These are phyloP conservation scores for Phyllosticta citrichinensis DNA, from an alignment of 2,329 filamentous ascomycete genomes.

Conservation along the genomic window DNA sequence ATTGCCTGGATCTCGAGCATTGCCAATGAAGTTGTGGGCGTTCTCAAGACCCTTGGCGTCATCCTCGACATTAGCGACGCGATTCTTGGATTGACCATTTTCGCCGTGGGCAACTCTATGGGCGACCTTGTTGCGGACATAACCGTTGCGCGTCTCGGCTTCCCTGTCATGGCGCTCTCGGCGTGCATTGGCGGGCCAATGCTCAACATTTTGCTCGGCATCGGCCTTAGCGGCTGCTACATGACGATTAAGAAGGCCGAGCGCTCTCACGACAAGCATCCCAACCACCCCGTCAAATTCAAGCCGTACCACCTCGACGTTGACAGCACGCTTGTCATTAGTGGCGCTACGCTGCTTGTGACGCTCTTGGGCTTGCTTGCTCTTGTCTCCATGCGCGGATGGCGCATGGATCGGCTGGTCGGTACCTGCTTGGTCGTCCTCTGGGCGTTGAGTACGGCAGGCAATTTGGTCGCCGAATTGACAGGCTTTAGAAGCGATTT, in stretches of 20 bases:
- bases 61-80: conserved; percentile 90
- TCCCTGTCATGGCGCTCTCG: conserved; percentile 89
- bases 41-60: conserved; percentile 86
- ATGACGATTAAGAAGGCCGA: conserved; percentile 69
- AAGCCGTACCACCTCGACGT: conserved; percentile 76
- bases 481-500: conserved; percentile 18
- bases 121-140: conserved; percentile 92
- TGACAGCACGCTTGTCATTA: conserved; percentile 75
- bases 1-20: conserved; percentile 97
- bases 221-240: conserved; percentile 82
- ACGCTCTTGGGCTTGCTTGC: conserved; percentile 72
- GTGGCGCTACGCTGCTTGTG: conserved; percentile 69
- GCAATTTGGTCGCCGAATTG: conserved; percentile 75
- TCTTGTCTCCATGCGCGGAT: conserved; percentile 73
- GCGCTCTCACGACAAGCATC: conserved; percentile 56
- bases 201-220: conserved; percentile 91
- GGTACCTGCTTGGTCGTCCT: conserved; percentile 70
- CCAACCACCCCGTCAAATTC: conserved; percentile 53
- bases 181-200: conserved; percentile 98
- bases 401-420: conserved; percentile 66
- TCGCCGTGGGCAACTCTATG: conserved; percentile 90
- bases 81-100: conserved; percentile 87
- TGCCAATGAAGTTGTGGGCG: conserved; percentile 88
- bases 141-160: conserved; percentile 84
- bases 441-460: conserved; percentile 69